Percentiles rank a stretch among this genome's conserved stretches.
Evolutionary conservation across 73 alveolate genomes (phyloP).

Genomic region (Paraurostyla sp.): DNA sequence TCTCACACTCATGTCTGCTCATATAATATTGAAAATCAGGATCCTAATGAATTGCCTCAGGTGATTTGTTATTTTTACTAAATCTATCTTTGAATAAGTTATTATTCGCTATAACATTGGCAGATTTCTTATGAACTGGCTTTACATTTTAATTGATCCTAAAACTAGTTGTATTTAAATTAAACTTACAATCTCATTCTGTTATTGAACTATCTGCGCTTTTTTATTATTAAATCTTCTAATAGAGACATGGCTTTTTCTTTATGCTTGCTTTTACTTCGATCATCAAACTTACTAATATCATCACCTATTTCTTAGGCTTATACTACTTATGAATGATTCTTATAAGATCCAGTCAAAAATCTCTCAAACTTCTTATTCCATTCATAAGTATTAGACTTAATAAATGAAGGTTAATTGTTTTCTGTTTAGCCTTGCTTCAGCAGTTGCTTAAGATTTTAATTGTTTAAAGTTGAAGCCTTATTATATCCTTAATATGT

Average conservation of each 20-base stretch:
- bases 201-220: not conserved
- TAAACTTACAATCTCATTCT: not conserved
- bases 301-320: not conserved
- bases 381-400: not conserved
- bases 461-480: not conserved
- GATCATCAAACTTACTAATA: not conserved
- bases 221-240: not conserved
- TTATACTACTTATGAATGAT: not conserved
- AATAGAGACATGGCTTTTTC: not conserved
- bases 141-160: conserved; percentile 7
- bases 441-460: not conserved
- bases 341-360: not conserved
- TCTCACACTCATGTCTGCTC: not conserved
- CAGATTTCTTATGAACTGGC: not conserved
- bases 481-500: too few relatives aligned
- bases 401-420: not conserved
- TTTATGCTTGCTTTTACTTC: not conserved
- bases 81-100: not conserved
- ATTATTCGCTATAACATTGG: not conserved
- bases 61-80: not conserved
- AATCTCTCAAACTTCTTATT: not conserved
- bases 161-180: not conserved
- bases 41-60: not conserved
- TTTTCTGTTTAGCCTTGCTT: not conserved
- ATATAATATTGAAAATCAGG: not conserved